phyloP scores from a whole-genome alignment of 164 flowering plant species.

The Euptelea pleiosperma region DNA sequence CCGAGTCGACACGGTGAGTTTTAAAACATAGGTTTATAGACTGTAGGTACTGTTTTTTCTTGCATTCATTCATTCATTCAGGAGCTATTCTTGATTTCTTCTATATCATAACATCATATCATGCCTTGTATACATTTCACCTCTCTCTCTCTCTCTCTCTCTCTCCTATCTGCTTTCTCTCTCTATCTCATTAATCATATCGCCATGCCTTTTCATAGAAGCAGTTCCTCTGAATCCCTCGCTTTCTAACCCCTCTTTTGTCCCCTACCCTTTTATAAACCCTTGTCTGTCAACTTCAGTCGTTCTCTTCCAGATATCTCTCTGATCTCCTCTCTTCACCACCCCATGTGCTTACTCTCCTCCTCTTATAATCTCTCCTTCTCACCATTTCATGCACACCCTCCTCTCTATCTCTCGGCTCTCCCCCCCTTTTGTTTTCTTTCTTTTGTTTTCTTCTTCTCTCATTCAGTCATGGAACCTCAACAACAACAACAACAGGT shows the following conservation, averaged over 20 bases:
- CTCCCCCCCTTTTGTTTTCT: slow-evolving; percentile 16
- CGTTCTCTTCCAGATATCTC: slow-evolving; percentile 77
- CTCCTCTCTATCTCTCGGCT: slow-evolving; percentile 5
- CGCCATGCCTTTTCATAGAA: slow-evolving; percentile 49
- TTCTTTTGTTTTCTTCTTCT: slow-evolving; percentile 19
- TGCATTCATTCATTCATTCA: slow-evolving; percentile 51
- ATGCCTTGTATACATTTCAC: neutral
- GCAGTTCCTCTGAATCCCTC: slow-evolving; percentile 47
- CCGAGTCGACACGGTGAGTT: too few species aligned
- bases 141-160: neutral
- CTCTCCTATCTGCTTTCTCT: too few species aligned
- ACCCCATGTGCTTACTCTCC: slow-evolving; percentile 27
- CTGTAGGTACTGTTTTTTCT: too few species aligned
- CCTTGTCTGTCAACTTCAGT: slow-evolving; percentile 78
- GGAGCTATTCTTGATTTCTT: slow-evolving; percentile 9
- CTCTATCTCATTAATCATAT: slow-evolving; percentile 21
- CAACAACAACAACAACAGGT: slow-evolving; percentile 28
- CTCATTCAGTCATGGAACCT: slow-evolving; percentile 37
- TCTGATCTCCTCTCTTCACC: slow-evolving; percentile 42
- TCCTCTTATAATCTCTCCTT: slow-evolving; percentile 20
- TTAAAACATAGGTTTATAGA: too few species aligned
- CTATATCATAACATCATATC: neutral
- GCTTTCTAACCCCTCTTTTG: slow-evolving; percentile 63
- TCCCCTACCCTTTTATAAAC: slow-evolving; percentile 61
- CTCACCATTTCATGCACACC: slow-evolving; percentile 18